Evolutionary conservation across 1,284 basidiomycete genomes (phyloP).

Genomic region (Lignosus rhinocerotis): DNA sequence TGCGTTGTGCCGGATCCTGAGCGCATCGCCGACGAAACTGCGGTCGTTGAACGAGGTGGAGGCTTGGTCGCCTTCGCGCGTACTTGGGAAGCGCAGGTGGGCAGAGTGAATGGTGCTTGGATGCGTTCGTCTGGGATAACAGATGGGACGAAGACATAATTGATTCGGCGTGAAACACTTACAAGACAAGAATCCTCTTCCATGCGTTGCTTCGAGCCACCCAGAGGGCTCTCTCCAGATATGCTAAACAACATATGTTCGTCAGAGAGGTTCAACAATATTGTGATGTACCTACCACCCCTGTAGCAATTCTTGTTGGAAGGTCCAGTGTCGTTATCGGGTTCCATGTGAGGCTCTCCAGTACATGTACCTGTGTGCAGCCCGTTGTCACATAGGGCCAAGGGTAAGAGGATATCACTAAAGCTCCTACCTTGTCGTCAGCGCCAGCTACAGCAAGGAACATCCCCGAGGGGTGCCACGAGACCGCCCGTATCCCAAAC

Average conservation of each 20-base stretch:
- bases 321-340: constrained; percentile 66
- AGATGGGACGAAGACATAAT: neutral
- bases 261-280: neutral
- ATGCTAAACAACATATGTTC: constrained; percentile 11
- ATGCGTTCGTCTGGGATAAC: constrained; percentile 58
- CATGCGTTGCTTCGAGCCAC: constrained; percentile 80
- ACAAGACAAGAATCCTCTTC: constrained; percentile 84
- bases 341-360: constrained; percentile 80
- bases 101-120: constrained; percentile 55
- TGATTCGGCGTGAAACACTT: constrained; percentile 21
- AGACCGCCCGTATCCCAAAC: constrained; percentile 71
- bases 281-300: constrained; percentile 48
- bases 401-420: neutral
- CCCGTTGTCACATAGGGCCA: neutral
- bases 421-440: constrained; percentile 71
- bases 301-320: constrained; percentile 51
- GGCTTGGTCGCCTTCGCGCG: constrained; percentile 59
- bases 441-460: constrained; percentile 81
- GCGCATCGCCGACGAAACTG: neutral
- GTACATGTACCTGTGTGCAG: constrained; percentile 63
- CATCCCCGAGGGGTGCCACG: constrained; percentile 83
- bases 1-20: constrained; percentile 37
- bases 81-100: constrained; percentile 47
- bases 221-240: constrained; percentile 81
- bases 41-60: neutral